Conservation (phyloP, 176 grass and related monocot genomes). For the Stipa capillata region DNA sequence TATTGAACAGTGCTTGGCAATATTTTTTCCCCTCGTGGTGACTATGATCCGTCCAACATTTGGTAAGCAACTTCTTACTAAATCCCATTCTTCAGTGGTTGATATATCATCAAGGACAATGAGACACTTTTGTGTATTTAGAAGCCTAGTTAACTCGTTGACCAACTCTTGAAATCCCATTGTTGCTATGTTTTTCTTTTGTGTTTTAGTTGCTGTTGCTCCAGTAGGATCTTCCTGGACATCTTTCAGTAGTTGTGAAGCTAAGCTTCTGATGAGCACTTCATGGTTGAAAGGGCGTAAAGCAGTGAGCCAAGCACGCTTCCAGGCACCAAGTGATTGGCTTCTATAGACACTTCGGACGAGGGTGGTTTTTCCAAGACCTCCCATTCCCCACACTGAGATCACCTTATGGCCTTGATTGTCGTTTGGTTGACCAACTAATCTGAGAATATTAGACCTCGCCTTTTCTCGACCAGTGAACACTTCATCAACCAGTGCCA, state of each 20-base stretch:
- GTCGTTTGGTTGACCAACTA: not conserved
- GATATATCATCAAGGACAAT: conserved; percentile 12
- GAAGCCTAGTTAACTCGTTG: not conserved
- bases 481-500: not conserved
- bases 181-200: not conserved
- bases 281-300: not conserved
- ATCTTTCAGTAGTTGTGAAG: not conserved
- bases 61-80: not conserved
- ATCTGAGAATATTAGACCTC: not conserved
- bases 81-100: not conserved
- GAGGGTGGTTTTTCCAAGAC: not conserved
- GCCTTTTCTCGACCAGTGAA: not conserved
- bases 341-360: not conserved
- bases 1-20: not conserved
- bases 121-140: not conserved
- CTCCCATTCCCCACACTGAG: not conserved
- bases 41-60: not conserved
- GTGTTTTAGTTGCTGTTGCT: not conserved
- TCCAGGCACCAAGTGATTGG: not conserved
- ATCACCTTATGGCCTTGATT: not conserved
- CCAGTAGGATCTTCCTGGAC: not conserved
- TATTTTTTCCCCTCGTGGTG: not conserved
- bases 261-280: not conserved
- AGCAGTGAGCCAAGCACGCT: not conserved
- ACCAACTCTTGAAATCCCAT: not conserved